These are phyloP conservation scores for Cladophialophora immunda DNA, from an alignment of 2,329 filamentous ascomycete genomes.

Conservation along the genomic window DNA sequence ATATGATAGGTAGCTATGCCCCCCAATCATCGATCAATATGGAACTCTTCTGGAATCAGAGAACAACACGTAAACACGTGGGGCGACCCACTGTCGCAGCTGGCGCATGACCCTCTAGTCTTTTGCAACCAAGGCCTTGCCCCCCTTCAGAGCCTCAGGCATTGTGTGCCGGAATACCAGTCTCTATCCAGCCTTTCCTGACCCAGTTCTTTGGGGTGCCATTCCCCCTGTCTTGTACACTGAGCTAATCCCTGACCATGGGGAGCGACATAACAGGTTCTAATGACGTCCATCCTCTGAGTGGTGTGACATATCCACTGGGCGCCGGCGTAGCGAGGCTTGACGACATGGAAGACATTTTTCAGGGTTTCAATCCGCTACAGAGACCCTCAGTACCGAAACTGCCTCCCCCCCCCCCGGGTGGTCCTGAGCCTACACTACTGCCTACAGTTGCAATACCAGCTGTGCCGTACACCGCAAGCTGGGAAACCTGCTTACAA, in stretches of 20 bases:
- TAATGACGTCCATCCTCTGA: not conserved
- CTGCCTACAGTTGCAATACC: conserved; percentile 3
- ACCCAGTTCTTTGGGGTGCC: not conserved
- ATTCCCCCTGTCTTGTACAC: not conserved
- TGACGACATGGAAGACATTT: not conserved
- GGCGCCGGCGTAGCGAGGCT: not conserved
- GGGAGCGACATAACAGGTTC: not conserved
- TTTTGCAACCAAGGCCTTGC: not conserved
- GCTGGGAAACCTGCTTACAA: conserved; percentile 10
- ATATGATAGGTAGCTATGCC: not conserved
- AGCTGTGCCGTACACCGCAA: conserved; percentile 12
- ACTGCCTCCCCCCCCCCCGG: not conserved
- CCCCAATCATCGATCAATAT: not conserved
- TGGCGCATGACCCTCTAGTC: not conserved
- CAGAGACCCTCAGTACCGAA: not conserved
- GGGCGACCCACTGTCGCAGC: conserved; percentile 1
- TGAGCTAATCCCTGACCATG: not conserved
- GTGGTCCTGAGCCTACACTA: not conserved
- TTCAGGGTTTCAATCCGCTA: not conserved
- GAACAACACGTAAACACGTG: conserved; percentile 19
- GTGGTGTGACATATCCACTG: conserved; percentile 3
- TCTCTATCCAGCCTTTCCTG: not conserved
- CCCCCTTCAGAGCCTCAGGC: not conserved
- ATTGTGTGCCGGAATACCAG: not conserved
- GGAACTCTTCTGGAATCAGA: conserved; percentile 22